These are phyloP conservation scores for Ascoidea asiatica DNA, from an alignment of 805 yeast species.

Conservation along the genomic window DNA sequence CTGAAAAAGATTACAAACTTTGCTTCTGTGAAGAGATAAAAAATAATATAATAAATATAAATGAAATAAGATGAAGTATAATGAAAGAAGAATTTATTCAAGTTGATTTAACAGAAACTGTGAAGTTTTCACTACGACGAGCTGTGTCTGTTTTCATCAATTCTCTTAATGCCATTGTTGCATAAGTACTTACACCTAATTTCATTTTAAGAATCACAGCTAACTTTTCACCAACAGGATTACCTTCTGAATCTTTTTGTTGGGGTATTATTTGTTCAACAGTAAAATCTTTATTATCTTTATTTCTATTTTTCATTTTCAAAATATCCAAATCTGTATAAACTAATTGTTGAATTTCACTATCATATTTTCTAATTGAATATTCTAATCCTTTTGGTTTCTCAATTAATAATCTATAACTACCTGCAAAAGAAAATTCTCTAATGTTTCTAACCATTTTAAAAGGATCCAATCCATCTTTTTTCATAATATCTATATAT, in stretches of 20 bases:
- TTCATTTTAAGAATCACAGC: slow-evolving; percentile 71
- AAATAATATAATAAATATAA: too few species aligned
- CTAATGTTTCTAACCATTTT: slow-evolving; percentile 74
- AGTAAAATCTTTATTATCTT: slow-evolving; percentile 6
- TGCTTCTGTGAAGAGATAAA: too few species aligned
- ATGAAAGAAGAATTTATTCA: too few species aligned
- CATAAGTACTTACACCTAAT: slow-evolving; percentile 80
- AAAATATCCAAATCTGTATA: slow-evolving; percentile 63
- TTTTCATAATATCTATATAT: slow-evolving; percentile 61
- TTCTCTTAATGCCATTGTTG: slow-evolving; percentile 95
- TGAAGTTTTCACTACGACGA: slow-evolving; percentile 34
- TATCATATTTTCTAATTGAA: slow-evolving; percentile 44
- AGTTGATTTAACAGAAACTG: too few species aligned
- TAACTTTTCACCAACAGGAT: slow-evolving; percentile 27
- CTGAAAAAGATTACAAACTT: too few species aligned
- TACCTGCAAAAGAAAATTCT: slow-evolving; percentile 87
- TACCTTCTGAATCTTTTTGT: slow-evolving; percentile 17
- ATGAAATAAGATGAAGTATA: too few species aligned
- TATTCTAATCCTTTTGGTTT: slow-evolving; percentile 55
- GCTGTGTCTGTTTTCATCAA: slow-evolving; percentile 69
- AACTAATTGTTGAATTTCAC: slow-evolving; percentile 57
- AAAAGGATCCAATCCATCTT: slow-evolving; percentile 73
- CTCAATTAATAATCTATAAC: slow-evolving; percentile 64
- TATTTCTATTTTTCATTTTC: slow-evolving; percentile 10
- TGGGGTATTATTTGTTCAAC: background rate